A percentile compares a stretch with the other conserved stretches of the same genome.
These are phyloP conservation scores for Tricholoma saponaceum DNA, from an alignment of 768 basidiomycete genomes.

Conservation along the genomic window DNA sequence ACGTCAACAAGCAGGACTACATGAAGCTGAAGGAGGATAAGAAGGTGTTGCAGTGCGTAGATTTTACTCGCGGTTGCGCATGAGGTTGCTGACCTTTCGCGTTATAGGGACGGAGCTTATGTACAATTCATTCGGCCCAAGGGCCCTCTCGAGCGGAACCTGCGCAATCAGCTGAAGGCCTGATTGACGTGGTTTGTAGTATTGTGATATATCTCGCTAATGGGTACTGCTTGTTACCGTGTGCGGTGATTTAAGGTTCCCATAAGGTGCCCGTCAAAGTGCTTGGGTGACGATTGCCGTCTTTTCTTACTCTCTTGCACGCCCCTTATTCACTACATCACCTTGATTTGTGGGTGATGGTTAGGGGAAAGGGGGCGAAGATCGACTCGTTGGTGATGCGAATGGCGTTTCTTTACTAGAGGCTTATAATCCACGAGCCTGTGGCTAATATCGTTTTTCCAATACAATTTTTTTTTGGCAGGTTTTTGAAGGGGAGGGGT, in stretches of 20 bases:
- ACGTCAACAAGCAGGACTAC: slow-evolving; percentile 88
- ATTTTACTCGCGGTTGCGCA: neutral
- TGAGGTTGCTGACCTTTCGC: slow-evolving; percentile 1
- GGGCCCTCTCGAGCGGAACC: slow-evolving; percentile 82
- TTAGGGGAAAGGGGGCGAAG: slow-evolving; percentile 1
- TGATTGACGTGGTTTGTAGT: slow-evolving; percentile 28
- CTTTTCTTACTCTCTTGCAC: neutral
- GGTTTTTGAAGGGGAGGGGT: no score
- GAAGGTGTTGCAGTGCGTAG: slow-evolving; percentile 79
- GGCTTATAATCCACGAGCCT: neutral
- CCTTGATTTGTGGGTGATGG: neutral
- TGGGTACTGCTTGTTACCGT: neutral
- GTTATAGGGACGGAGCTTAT: slow-evolving; percentile 84
- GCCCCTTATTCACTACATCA: slow-evolving; percentile 1
- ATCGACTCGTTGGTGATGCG: neutral
- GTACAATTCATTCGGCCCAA: slow-evolving; percentile 90
- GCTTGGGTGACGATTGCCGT: no score
- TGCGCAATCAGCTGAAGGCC: slow-evolving; percentile 78
- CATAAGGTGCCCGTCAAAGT: slow-evolving; percentile 28
- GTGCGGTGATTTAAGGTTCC: slow-evolving; percentile 20
- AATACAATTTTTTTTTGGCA: neutral
- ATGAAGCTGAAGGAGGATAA: slow-evolving; percentile 85
- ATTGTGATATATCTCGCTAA: slow-evolving; percentile 10
- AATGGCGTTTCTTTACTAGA: neutral
- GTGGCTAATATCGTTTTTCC: neutral